phyloP scores from a whole-genome alignment of 345 rosid species.

The Ceriops decandra region DNA sequence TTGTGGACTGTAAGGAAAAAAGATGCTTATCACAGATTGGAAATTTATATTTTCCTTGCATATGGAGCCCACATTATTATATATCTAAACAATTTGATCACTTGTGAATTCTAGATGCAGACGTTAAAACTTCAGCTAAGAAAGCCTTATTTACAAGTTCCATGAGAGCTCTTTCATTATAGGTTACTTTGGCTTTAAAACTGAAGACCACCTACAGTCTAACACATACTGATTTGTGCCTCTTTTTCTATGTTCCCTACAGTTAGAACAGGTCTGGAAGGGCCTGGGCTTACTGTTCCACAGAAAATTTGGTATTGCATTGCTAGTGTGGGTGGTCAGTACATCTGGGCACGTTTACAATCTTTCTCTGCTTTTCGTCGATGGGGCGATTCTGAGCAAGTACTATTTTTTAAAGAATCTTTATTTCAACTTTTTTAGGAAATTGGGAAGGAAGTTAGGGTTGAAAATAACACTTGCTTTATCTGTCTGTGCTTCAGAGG shows the following conservation, averaged over 20 bases:
- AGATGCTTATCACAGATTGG: too few species aligned
- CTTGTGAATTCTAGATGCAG: too few species aligned
- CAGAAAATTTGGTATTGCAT: slow-evolving; percentile 92
- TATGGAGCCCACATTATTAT: too few species aligned
- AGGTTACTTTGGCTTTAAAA: not conserved
- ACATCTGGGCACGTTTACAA: slow-evolving; percentile 81
- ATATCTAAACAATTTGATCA: too few species aligned
- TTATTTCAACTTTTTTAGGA: too few species aligned
- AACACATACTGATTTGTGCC: not conserved
- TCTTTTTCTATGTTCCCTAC: slow-evolving; percentile 17
- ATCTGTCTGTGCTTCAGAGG: slow-evolving; percentile 47
- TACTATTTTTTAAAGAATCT: slow-evolving; percentile 11
- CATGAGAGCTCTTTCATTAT: not conserved
- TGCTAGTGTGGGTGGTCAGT: slow-evolving; percentile 93
- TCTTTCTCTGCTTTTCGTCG: slow-evolving; percentile 94
- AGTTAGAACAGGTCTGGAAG: slow-evolving; percentile 96
- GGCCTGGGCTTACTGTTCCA: slow-evolving; percentile 78
- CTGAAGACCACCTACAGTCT: not conserved
- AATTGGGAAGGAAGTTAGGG: not conserved
- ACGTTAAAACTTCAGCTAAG: too few species aligned
- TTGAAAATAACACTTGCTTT: slow-evolving; percentile 4
- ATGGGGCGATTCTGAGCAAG: slow-evolving; percentile 99
- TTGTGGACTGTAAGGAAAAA: too few species aligned
- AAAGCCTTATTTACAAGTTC: too few species aligned
- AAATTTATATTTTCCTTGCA: too few species aligned